Evolutionary conservation across 352 stramenopile genomes (phyloP), one percentile per base, ranked within the genome.

Genomic region (Phytophthora syringae): DNA sequence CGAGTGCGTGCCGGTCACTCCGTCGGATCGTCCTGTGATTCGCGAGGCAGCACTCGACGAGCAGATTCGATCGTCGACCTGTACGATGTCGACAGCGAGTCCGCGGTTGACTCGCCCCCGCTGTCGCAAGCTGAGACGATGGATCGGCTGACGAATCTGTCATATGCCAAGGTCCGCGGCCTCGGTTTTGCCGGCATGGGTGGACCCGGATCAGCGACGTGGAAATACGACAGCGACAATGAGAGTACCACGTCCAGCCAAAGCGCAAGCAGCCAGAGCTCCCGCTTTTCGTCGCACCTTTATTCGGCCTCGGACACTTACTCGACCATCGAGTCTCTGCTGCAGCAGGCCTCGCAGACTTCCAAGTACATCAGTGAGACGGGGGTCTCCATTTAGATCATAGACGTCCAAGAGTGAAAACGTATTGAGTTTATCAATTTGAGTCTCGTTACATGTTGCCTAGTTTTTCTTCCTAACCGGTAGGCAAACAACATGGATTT

Each of bases 311-410:
- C 74, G 16, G 81, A 89, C 45, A 74, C 91, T 37, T 77, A 93
- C 30, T 87, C 82, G 50, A 88, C 84, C 1, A 90, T 93, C 49
- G 82, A 91, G 57, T 90, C 82, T 42, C 70, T 93, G 57, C 51
- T 93, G 44, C 72, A 91, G 4, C 82, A 89, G 48, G 77, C 78
- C 11, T 88, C 81, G 10, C 76, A 86, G 55, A 93, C 84, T 30
- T 93, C 84, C 25, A 74, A 84, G 50, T 79, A 80, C 63, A 70
- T 84, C 56, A 79, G 73, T 21, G 60, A 82, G 50, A 83, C 70
- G 15, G 74, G 75, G 30, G 71, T 83, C 22, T 64, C 62, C 27
- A 71, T 83, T 28, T 83, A 77, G 59, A 55, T 5, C 34, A 37
- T 43, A 43, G 40, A 47, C 22, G 52, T 45, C 18, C 47, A 59